Percentiles rank a stretch among this genome's conserved stretches.
phyloP scores from a whole-genome alignment of 2,329 filamentous ascomycete genomes.

The Zymoseptoria crescenta region DNA sequence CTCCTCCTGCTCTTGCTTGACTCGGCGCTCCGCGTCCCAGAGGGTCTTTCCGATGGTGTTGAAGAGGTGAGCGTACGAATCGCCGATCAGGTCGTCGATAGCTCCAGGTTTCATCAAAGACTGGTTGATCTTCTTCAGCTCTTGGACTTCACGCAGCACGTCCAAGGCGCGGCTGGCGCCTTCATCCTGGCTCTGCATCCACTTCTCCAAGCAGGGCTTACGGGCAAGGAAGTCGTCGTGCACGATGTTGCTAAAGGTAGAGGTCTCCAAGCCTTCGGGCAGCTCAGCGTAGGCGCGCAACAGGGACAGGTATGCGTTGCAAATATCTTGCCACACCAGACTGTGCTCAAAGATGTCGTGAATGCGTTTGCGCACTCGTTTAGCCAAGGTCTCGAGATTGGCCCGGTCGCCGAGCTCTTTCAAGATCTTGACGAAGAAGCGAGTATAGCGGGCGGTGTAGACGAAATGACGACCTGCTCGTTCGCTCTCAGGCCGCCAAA shows the following conservation, averaged over 20 bases:
- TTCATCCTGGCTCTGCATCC: constrained; percentile 46
- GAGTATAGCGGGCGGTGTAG: constrained; percentile 79
- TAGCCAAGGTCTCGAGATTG: constrained; percentile 69
- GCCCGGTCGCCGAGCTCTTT: constrained; percentile 65
- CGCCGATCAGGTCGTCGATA: constrained; percentile 89
- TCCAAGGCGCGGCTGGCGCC: constrained; percentile 47
- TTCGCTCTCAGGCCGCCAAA: constrained; percentile 90
- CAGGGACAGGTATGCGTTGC: constrained; percentile 48
- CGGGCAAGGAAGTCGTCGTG: constrained; percentile 58
- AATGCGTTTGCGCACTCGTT: constrained; percentile 72
- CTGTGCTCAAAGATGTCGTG: constrained; percentile 62
- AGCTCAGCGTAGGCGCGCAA: constrained; percentile 52
- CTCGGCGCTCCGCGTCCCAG: constrained; percentile 34
- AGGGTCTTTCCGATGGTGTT: constrained; percentile 56
- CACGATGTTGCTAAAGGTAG: constrained; percentile 55
- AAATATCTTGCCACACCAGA: constrained; percentile 56
- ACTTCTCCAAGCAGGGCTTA: constrained; percentile 52
- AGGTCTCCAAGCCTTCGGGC: constrained; percentile 55
- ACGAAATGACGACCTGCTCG: constrained; percentile 80
- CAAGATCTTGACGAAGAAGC: constrained; percentile 70
- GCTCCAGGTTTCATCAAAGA: constrained; percentile 75
- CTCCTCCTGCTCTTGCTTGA: constrained; percentile 24
- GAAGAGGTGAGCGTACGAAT: constrained; percentile 76
- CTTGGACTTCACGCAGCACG: constrained; percentile 57
- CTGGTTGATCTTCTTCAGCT: constrained; percentile 73